Base-by-base conservation (phyloP, 495 filamentous ascomycete species). In the Glarea lozoyensis region DNA sequence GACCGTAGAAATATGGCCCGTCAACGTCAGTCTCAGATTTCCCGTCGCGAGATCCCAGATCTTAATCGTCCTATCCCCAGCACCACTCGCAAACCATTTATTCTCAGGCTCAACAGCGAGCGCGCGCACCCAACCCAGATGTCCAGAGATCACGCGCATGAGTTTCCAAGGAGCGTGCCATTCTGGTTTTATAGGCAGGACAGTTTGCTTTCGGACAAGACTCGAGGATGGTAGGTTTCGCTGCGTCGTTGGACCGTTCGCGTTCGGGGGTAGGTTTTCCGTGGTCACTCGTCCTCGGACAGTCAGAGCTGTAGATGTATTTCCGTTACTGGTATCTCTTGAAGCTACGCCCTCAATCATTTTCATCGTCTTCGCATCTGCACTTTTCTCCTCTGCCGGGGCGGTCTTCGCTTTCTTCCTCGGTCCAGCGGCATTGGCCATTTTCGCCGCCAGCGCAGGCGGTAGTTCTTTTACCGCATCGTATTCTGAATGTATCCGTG, bases 121-220 rank as follows among this genome's bases (percentile, higher is more conserved):
- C 53, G 76, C 76, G 27, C 93, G 76, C 45, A 99, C 93, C 93
- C 93, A 99, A 25, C 93, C 93, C 53, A 96, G 56, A 62, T 97
- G 93, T 21, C 93, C 93, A 6, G 87, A 94, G 43, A 99, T 94
- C 42, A 99, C 92, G 41, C 93, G 75, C 83, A 94, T 88, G 48
- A 97, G 77, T 74, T 97, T 96, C 93, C 93, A 97, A 21, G 93
- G 93, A 37, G 90, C 73, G 58, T 97, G 90, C 93, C 93, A 99
- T 31, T 92, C 79, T 10, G 93, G 93, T 51, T 76, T 81, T 46
- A 81, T 65, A 56, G 90, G 88, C 52, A 80, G 70, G 13, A 82
- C 48, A 1, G 52, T 50, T 20, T 58, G 46, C 13, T 57, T 62
- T 13, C 55, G 49, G 13, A 63, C 50, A 1, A 66, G 48, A 41